These are phyloP conservation scores for Lepidium sativum DNA, from an alignment of 345 rosid species.

Conservation along the genomic window DNA sequence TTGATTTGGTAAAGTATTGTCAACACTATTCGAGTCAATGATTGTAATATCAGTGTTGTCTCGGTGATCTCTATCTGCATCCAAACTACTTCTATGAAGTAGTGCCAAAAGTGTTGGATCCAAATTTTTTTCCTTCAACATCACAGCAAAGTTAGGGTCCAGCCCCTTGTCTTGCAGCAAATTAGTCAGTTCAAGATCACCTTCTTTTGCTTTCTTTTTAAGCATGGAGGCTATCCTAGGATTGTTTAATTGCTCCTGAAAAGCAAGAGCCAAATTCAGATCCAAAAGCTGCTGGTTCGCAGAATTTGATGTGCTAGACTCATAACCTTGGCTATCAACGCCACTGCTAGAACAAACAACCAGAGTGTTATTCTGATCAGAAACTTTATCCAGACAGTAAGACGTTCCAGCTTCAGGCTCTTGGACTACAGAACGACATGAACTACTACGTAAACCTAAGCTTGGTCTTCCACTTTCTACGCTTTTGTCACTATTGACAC, in stretches of 20 bases:
- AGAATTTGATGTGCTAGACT: constrained; percentile 80
- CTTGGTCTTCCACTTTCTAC: constrained; percentile 96
- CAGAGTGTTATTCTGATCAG: constrained; percentile 53
- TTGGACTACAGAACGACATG: constrained; percentile 81
- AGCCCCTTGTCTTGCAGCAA: constrained; percentile 94
- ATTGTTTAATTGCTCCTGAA: constrained; percentile 82
- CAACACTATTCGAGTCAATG: constrained; percentile 73
- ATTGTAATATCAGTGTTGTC: constrained; percentile 60
- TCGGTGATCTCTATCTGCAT: constrained; percentile 97
- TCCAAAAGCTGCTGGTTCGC: constrained; percentile 81
- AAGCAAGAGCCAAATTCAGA: constrained; percentile 73
- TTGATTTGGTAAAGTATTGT: constrained; percentile 69
- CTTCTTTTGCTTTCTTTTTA: constrained; percentile 71
- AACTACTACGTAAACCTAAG: constrained; percentile 74
- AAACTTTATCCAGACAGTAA: constrained; percentile 43
- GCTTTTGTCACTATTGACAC: constrained; percentile 84
- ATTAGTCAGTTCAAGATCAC: constrained; percentile 75
- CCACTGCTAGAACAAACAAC: constrained; percentile 80
- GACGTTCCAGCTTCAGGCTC: constrained; percentile 75
- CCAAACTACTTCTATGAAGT: constrained; percentile 97
- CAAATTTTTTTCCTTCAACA: constrained; percentile 93
- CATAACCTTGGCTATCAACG: constrained; percentile 88
- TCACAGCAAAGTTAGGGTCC: constrained; percentile 99
- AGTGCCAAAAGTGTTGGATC: constrained; percentile 95
- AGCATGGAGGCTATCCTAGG: constrained; percentile 85